Conservation (phyloP, 2,329 filamentous ascomycete species). For the Beauveria pseudobassiana region DNA sequence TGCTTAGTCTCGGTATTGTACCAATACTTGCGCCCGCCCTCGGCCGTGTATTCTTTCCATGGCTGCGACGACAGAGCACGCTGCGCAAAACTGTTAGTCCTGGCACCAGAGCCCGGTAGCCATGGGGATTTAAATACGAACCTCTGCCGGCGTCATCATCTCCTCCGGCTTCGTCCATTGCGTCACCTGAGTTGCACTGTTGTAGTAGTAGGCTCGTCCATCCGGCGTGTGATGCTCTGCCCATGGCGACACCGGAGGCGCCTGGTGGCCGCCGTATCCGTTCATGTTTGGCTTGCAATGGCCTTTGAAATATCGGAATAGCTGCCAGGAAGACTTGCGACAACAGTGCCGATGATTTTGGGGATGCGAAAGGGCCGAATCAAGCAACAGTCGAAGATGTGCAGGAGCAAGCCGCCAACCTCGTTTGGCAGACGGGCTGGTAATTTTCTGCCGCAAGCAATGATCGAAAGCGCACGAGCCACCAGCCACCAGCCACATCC, state of each 20-base stretch:
- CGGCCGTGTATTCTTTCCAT: constrained; percentile 87
- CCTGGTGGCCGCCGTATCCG: constrained; percentile 42
- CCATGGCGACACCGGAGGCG: constrained; percentile 69
- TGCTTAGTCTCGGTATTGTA: constrained; percentile 87
- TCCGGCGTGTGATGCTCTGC: constrained; percentile 74
- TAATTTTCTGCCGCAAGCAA: not conserved
- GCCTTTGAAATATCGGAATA: not conserved
- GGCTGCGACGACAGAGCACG: constrained; percentile 73
- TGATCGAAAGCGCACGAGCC: not conserved
- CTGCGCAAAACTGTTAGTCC: constrained; percentile 33
- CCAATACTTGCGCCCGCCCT: constrained; percentile 89
- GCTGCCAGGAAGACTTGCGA: not conserved
- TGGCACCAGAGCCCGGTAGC: not conserved
- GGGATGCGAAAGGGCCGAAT: not conserved
- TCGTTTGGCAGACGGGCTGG: not conserved
- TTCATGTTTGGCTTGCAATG: constrained; percentile 42
- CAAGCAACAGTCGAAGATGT: not conserved
- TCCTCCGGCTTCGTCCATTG: constrained; percentile 94
- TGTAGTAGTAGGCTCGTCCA: constrained; percentile 87
- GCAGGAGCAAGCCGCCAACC: not conserved
- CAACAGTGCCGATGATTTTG: constrained; percentile 2
- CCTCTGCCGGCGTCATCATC: constrained; percentile 76
- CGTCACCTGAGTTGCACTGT: constrained; percentile 74
- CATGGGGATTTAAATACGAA: constrained; percentile 28
- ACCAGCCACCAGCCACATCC: constrained; percentile 6